Evolutionary conservation across 2,329 filamentous ascomycete species (phyloP), one percentile per base, ranked within the genome.

Genomic region (Lasiodiplodia hormozganensis): DNA sequence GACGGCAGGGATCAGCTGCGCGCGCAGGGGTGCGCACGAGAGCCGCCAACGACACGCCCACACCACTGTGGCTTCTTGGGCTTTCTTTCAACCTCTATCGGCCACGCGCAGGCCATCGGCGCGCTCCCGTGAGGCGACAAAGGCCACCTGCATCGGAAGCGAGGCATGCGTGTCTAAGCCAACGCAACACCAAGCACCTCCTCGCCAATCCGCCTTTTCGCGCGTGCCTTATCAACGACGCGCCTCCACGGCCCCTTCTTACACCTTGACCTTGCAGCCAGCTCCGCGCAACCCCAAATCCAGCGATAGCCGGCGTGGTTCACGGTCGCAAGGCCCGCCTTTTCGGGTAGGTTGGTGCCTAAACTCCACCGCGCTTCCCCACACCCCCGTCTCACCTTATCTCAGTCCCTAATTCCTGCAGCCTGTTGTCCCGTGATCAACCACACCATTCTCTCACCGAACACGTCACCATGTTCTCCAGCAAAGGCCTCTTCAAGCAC

Each of bases 401-500:
- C 40, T 43, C 25, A 62, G 38, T 49, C 7, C 57, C 47, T 62
- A 12, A 51, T 21, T 62, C 23, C 36, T 60, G 38, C 57, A 62
- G 40, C 23, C 38, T 12, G 57, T 8, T 47, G 57, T 12, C 57
- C 40, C 40, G 57, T 62, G 57, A 62, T 25, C 40, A 11, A 16
- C 4, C 34, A 14, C 36, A 34, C n/a, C 54, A 40, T 40, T 34
- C 25, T 25, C 56, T 28, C n/a, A 10, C 18, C 36, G 25, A 43
- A 10, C 10, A n/a, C 36, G 23, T 34, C 68, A 78, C 67, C 51
- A 88, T 88, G 85, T 88, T 88, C 75, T 76, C 83, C 31, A 79
- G 85, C n/a, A 80, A 84, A 14, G 85, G 84, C n/a, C 76, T 87
- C 8, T 87, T 88, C 78, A 84, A 82, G 69, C 77, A 78, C 52